Base-by-base conservation (phyloP, 2,329 filamentous ascomycete genomes). In the Fusarium phyllophilum region DNA sequence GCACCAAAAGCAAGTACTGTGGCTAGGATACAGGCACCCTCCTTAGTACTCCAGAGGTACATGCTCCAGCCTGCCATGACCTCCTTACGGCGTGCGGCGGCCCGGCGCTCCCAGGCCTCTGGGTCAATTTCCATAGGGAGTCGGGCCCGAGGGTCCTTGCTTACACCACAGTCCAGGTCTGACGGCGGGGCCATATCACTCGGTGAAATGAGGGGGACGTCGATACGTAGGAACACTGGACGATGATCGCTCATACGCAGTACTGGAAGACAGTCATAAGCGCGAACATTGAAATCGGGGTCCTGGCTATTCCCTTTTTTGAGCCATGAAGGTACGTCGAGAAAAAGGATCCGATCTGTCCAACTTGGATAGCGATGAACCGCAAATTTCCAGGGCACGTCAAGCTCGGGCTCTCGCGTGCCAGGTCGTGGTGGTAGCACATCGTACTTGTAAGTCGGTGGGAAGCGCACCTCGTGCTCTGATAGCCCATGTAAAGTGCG, bases 401-500 rank as follows among this genome's bases (percentile, higher is more conserved):
- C 77, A 42, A 75, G 67, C 59, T 78, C 77, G 10, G 70, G 73
- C 29, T 70, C 75, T 46, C 83, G 79, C 34, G 81, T 78, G 59
- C 78, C 77, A n/a, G 77, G 78, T 45, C 73, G 76, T 56, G 82
- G 78, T 52, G 58, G 81, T 72, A 68, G 74, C 39, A 88, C 81
- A 39, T 88, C 87, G 81, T 96, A 97, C 82, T 99, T 99, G 86
- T 99, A 99, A 1, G 96, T 98, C 1, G 96, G 96, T 3, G 95
- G 93, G 78, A 98, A 99, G 8, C 82, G 83, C 66, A 98, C 90
- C 2, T 88, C 85, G 2, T 91, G 89, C 83, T 99, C 96, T 15
- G 85, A 84, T 39, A 99, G 85, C 9, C 94, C 92, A 72, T 98
- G 95, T 31, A 97, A 84, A 5, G 93, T 94, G 22, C 91, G 88